These are phyloP conservation scores for Acer yangbiense DNA, from an alignment of 345 rosid genomes.

Conservation along the genomic window DNA sequence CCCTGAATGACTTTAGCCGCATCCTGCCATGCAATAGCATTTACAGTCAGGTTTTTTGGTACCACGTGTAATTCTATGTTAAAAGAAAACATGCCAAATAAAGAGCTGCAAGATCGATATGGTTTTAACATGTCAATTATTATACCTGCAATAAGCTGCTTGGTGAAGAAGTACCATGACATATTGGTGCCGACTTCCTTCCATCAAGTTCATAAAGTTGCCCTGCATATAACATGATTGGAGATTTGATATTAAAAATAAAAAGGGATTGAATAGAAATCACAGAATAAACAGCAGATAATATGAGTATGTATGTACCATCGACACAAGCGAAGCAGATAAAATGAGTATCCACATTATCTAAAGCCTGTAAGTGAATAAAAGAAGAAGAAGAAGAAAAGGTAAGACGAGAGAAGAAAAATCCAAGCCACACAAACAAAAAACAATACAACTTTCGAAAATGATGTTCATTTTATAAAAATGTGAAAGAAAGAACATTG, in stretches of 20 bases:
- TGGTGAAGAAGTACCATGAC: conserved; percentile 75
- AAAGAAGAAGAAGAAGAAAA: conserved; percentile 1
- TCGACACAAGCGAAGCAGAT: conserved; percentile 83
- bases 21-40: conserved; percentile 51
- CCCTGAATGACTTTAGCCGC: conserved; percentile 67
- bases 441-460: background rate
- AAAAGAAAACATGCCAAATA: conserved; percentile 1
- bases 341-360: conserved; percentile 68
- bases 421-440: background rate
- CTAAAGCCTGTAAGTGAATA: conserved; percentile 56
- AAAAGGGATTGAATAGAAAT: background rate
- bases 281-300: conserved; percentile 5
- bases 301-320: conserved; percentile 43
- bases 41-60: background rate
- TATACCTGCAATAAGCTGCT: conserved; percentile 70
- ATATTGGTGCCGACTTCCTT: conserved; percentile 74
- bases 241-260: background rate
- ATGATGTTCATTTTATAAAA: background rate
- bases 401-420: background rate
- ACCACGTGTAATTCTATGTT: background rate
- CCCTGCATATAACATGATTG: conserved; percentile 40
- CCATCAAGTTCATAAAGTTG: conserved; percentile 94
- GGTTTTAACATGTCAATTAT: background rate
- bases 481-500: background rate
- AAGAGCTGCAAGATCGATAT: background rate